phyloP scores from a whole-genome alignment of 495 filamentous ascomycete species.

The Lophiostoma macrostomum region DNA sequence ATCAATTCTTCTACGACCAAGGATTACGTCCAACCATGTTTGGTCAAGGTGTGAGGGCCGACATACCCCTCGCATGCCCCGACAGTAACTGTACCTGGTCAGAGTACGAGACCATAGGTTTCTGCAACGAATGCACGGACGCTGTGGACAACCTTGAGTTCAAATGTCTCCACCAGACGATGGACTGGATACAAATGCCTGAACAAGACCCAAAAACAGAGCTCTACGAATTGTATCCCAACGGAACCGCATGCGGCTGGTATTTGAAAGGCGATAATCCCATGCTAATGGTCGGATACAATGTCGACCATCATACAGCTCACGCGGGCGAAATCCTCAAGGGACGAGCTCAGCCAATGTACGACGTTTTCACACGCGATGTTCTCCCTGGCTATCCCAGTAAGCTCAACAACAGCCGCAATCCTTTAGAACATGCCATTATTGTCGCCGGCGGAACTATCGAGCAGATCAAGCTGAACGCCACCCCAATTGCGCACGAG shows the following conservation, averaged over 20 bases:
- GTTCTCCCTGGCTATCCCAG: constrained; percentile 7
- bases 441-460: constrained; percentile 8
- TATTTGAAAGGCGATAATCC: constrained; percentile 12
- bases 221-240: constrained; percentile 11
- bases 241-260: constrained; percentile 21
- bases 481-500: constrained; percentile 13
- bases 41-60: constrained; percentile 4
- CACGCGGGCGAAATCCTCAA: constrained; percentile 15
- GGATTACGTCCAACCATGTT: constrained; percentile 3
- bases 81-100: constrained; percentile 25
- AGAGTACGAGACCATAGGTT: constrained; percentile 16
- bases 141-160: constrained; percentile 18
- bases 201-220: neutral
- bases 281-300: constrained; percentile 18
- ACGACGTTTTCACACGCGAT: constrained; percentile 11
- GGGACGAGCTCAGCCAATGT: constrained; percentile 10
- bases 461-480: constrained; percentile 8
- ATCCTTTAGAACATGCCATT: constrained; percentile 15
- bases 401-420: constrained; percentile 14
- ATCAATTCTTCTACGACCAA: constrained; percentile 17
- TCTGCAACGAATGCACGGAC: constrained; percentile 19
- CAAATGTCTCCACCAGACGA: constrained; percentile 2
- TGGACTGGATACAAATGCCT: constrained; percentile 12
- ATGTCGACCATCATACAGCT: constrained; percentile 1
- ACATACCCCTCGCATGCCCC: constrained; percentile 17